phyloP scores from a whole-genome alignment of 495 filamentous ascomycete genomes.

The Penicillium coprophilum region DNA sequence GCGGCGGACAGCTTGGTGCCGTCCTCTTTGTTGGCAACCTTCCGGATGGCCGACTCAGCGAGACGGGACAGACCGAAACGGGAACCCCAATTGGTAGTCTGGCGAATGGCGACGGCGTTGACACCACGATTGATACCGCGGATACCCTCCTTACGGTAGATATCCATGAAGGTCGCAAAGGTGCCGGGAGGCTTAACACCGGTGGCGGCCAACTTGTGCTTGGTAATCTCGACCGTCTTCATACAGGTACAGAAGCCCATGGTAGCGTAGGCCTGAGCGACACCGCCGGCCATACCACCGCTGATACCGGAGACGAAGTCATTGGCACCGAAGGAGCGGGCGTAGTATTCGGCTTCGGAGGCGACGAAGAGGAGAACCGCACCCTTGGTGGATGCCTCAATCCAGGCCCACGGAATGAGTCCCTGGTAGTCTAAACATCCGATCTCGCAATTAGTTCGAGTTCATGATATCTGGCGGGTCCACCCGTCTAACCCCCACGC shows the following conservation, averaged over 20 bases:
- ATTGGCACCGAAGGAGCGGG: slow-evolving; percentile 72
- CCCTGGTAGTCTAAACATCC: slow-evolving; percentile 85
- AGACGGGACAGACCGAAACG: slow-evolving; percentile 90
- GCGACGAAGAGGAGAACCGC: slow-evolving; percentile 99
- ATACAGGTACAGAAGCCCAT: slow-evolving; percentile 99
- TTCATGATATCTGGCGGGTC: slow-evolving; percentile 7
- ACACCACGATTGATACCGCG: slow-evolving; percentile 96
- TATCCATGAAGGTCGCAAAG: slow-evolving; percentile 92
- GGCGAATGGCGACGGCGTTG: slow-evolving; percentile 95
- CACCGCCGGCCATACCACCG: slow-evolving; percentile 90
- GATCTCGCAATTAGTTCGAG: slow-evolving; percentile 15
- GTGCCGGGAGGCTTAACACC: slow-evolving; percentile 86
- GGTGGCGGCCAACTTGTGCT: slow-evolving; percentile 84
- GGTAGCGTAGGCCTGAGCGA: slow-evolving; percentile 97
- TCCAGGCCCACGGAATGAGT: slow-evolving; percentile 99
- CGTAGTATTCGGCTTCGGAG: slow-evolving; percentile 95
- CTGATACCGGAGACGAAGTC: slow-evolving; percentile 86
- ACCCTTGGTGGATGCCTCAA: slow-evolving; percentile 99
- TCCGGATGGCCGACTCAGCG: slow-evolving; percentile 85
- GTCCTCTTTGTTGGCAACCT: slow-evolving; percentile 74
- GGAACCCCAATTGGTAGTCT: slow-evolving; percentile 99
- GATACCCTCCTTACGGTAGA: slow-evolving; percentile 93
- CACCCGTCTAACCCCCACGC: slow-evolving; percentile 20
- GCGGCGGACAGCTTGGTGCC: slow-evolving; percentile 67
- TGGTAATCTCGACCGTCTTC: slow-evolving; percentile 99